Conservation (phyloP, 805 yeast genomes). For the Kodamaea kaohsiungensis region DNA sequence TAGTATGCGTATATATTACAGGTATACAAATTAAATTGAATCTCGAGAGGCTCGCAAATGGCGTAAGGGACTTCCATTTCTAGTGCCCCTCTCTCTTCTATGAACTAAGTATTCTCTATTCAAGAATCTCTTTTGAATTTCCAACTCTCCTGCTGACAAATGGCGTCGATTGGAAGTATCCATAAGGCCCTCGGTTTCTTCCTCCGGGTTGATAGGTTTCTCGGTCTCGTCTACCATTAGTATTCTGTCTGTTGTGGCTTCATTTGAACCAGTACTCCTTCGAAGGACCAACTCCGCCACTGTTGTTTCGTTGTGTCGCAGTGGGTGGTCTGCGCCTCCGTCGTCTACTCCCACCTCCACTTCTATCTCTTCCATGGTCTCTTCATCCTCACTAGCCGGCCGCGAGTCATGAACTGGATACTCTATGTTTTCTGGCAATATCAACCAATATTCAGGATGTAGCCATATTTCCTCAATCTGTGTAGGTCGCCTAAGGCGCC, state of each 20-base stretch:
- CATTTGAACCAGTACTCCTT: not conserved
- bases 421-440: constrained; percentile 2
- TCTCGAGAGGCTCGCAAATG: constrained; percentile 3
- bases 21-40: not conserved
- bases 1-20: not conserved
- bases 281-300: not conserved
- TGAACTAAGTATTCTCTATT: not conserved
- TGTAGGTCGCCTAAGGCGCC: not conserved
- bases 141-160: constrained; percentile 4
- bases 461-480: constrained; percentile 3
- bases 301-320: not conserved
- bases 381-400: not conserved
- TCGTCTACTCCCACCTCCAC: not conserved
- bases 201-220: not conserved
- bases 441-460: constrained; percentile 5
- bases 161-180: not conserved
- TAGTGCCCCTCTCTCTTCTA: not conserved
- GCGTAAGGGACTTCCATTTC: not conserved
- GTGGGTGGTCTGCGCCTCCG: not conserved
- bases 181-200: not conserved
- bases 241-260: not conserved
- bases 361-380: not conserved
- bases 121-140: constrained; percentile 3
- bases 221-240: not conserved
- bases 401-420: not conserved